A percentile compares a stretch with the other conserved stretches of the same genome.
These are phyloP conservation scores for Skeletonema costatum DNA, from an alignment of 108 stramenopile species.

Conservation along the genomic window DNA sequence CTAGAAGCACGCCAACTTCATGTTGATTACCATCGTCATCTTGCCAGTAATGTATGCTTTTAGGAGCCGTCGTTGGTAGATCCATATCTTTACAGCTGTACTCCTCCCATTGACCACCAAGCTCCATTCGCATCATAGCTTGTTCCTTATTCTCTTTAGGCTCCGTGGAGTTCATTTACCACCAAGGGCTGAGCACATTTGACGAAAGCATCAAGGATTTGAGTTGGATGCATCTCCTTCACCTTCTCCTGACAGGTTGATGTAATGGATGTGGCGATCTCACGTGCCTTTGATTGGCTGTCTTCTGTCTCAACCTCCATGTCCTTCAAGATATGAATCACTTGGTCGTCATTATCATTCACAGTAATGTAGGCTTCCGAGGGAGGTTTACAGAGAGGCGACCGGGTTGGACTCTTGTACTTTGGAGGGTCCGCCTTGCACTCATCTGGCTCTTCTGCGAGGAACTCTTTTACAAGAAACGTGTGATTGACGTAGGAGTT, in stretches of 20 bases:
- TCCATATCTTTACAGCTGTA: conserved; percentile 75
- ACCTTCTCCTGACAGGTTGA: conserved; percentile 29
- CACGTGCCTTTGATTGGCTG: conserved; percentile 15
- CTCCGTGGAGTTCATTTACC: conserved; percentile 34
- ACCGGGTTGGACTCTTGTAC: conserved; percentile 3
- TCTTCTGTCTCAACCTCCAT: conserved; percentile 48
- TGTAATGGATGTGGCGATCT: conserved; percentile 5
- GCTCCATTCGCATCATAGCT: conserved; percentile 38
- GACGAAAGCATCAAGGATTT: conserved; percentile 28
- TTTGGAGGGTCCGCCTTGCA: conserved; percentile 23
- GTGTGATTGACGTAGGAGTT: conserved; percentile 80
- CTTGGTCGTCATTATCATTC: conserved; percentile 51
- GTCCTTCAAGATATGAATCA: conserved; percentile 35
- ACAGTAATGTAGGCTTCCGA: conserved; percentile 44
- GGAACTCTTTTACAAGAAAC: conserved; percentile 58
- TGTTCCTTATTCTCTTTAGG: conserved; percentile 64
- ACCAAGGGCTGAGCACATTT: conserved; percentile 39
- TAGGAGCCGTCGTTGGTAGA: conserved; percentile 50
- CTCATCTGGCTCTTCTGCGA: conserved; percentile 22
- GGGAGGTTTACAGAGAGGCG: conserved; percentile 7
- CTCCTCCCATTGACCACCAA: conserved; percentile 65
- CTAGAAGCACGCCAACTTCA: conserved; percentile 49
- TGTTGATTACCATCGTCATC: conserved; percentile 26
- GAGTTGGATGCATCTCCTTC: conserved; percentile 6
- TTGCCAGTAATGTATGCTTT: conserved; percentile 35